phyloP scores from a whole-genome alignment of 2,329 filamentous ascomycete genomes.

The Paecilomyces fulvus region DNA sequence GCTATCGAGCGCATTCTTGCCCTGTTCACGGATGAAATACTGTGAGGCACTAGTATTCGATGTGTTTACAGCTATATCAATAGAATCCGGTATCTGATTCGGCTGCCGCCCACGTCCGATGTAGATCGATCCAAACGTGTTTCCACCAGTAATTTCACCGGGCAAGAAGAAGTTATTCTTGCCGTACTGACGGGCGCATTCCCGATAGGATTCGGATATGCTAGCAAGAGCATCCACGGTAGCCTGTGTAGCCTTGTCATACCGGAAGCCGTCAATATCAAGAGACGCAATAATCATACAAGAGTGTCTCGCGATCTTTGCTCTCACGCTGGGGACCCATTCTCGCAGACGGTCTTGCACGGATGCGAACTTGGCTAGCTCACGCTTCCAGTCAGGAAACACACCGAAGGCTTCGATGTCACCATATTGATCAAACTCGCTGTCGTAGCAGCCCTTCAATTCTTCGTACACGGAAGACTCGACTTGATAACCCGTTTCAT shows the following conservation, averaged over 20 bases:
- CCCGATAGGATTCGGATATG: constrained; percentile 49
- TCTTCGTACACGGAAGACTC: constrained; percentile 38
- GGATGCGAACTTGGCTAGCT: constrained; percentile 57
- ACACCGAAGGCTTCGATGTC: constrained; percentile 57
- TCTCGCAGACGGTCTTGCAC: constrained; percentile 60
- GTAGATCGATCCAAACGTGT: constrained; percentile 52
- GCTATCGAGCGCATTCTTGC: constrained; percentile 48
- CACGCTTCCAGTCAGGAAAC: constrained; percentile 55
- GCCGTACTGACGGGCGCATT: constrained; percentile 48
- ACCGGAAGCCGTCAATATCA: constrained; percentile 60
- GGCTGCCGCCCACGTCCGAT: constrained; percentile 55
- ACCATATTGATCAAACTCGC: constrained; percentile 58
- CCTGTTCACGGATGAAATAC: constrained; percentile 46
- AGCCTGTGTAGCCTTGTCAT: constrained; percentile 58
- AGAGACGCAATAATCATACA: constrained; percentile 55
- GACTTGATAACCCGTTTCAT: constrained; percentile 47
- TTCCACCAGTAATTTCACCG: constrained; percentile 56
- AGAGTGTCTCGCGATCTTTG: constrained; percentile 52
- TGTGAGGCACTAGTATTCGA: constrained; percentile 35
- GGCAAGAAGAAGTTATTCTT: constrained; percentile 58
- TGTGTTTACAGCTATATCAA: constrained; percentile 41
- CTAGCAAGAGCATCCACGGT: constrained; percentile 54
- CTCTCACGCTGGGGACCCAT: constrained; percentile 51
- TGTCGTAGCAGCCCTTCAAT: constrained; percentile 51
- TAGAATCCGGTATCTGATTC: constrained; percentile 40